These are phyloP conservation scores for Pulveroboletus sp. DNA, from an alignment of 768 basidiomycete species.

Conservation along the genomic window DNA sequence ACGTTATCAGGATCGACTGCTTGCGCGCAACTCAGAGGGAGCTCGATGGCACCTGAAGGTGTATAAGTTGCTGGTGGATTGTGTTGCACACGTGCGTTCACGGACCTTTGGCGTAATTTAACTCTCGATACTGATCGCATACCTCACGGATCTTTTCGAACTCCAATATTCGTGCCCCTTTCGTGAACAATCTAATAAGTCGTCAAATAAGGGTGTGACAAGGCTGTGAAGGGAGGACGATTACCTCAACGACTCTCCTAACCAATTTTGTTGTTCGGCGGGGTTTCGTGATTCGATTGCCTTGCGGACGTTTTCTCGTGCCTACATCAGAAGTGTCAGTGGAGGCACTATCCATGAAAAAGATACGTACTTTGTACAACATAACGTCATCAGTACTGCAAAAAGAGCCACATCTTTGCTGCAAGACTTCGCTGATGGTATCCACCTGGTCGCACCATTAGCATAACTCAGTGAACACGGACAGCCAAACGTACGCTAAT, in stretches of 20 bases:
- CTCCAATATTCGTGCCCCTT: slow-evolving; percentile 80
- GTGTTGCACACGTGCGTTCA: slow-evolving; percentile 1
- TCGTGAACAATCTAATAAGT: slow-evolving; percentile 68
- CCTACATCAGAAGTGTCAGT: slow-evolving; percentile 41
- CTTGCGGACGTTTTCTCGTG: slow-evolving; percentile 88
- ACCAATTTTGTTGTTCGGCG: slow-evolving; percentile 68
- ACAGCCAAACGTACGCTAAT: slow-evolving; percentile 62
- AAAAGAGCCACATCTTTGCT: slow-evolving; percentile 94
- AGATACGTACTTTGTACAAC: slow-evolving; percentile 75
- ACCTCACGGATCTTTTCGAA: slow-evolving; percentile 83
- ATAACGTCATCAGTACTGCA: slow-evolving; percentile 98
- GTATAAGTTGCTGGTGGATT: not conserved
- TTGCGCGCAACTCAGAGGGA: slow-evolving; percentile 80
- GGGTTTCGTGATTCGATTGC: slow-evolving; percentile 78
- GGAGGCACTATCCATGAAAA: not conserved
- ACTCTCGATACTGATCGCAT: slow-evolving; percentile 81
- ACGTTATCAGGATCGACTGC: slow-evolving; percentile 71
- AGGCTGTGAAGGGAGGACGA: slow-evolving; percentile 3
- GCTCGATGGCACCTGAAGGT: slow-evolving; percentile 67
- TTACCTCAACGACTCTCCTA: slow-evolving; percentile 85
- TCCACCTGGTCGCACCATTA: slow-evolving; percentile 62
- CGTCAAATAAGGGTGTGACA: slow-evolving; percentile 3
- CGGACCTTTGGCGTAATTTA: slow-evolving; percentile 78
- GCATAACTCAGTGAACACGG: not conserved
- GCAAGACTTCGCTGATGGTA: slow-evolving; percentile 91